Evolutionary conservation across 345 rosid genomes (phyloP).

Genomic region (Salix viminalis): DNA sequence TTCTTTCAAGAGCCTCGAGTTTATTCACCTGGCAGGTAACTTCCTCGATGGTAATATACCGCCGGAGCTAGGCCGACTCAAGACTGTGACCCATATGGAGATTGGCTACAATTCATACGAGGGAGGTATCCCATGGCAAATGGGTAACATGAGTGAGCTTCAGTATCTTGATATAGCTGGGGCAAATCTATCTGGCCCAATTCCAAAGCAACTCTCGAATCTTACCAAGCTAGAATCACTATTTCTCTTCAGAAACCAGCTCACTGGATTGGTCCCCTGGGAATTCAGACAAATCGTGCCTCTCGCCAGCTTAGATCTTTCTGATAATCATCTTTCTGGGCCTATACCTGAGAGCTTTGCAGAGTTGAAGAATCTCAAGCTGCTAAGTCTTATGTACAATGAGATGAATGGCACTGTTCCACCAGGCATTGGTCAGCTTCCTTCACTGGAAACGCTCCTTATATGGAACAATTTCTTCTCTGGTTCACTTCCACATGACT

Average conservation of each 20-base stretch:
- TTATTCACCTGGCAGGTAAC: slow-evolving; percentile 83
- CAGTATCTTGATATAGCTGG: slow-evolving; percentile 84
- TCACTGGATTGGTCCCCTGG: slow-evolving; percentile 59
- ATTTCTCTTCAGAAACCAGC: slow-evolving; percentile 79
- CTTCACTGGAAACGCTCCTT: slow-evolving; percentile 70
- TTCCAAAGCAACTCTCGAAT: slow-evolving; percentile 68
- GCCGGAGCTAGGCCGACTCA: slow-evolving; percentile 60
- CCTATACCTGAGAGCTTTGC: slow-evolving; percentile 71
- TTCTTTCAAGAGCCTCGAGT: slow-evolving; percentile 60
- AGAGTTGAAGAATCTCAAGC: slow-evolving; percentile 61
- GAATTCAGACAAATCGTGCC: slow-evolving; percentile 54
- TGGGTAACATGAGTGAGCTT: slow-evolving; percentile 74
- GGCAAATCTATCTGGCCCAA: slow-evolving; percentile 68
- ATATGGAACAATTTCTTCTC: slow-evolving; percentile 83
- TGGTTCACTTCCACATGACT: slow-evolving; percentile 69
- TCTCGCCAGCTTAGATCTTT: slow-evolving; percentile 76
- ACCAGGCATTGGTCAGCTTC: slow-evolving; percentile 62
- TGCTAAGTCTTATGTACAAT: slow-evolving; percentile 81
- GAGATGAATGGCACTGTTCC: slow-evolving; percentile 82
- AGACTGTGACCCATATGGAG: slow-evolving; percentile 78
- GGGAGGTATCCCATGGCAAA: slow-evolving; percentile 71
- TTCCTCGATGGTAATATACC: slow-evolving; percentile 59
- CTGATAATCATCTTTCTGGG: slow-evolving; percentile 71
- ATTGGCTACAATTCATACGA: slow-evolving; percentile 81
- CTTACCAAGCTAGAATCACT: slow-evolving; percentile 76